Percentiles rank a stretch among this genome's conserved stretches.
These are phyloP conservation scores for Beauveria bassiana DNA, from an alignment of 2,329 filamentous ascomycete genomes.

Conservation along the genomic window DNA sequence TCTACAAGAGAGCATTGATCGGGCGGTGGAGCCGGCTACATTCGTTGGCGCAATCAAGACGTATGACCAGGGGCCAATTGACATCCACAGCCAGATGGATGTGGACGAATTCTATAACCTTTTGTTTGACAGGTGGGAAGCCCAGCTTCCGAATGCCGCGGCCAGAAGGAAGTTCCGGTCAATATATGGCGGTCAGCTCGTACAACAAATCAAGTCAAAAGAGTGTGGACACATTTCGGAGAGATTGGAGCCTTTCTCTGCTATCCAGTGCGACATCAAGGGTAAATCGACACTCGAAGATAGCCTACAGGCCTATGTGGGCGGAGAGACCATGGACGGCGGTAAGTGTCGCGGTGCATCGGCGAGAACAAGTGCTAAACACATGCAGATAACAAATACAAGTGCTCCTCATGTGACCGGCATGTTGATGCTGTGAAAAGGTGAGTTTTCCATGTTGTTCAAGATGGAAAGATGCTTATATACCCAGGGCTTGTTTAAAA, in stretches of 20 bases:
- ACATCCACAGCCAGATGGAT: constrained; percentile 90
- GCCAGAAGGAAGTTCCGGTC: constrained; percentile 66
- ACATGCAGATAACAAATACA: constrained; percentile 82
- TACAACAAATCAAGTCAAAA: constrained; percentile 92
- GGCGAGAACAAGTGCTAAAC: constrained; percentile 16
- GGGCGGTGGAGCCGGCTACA: constrained; percentile 62
- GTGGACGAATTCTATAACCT: constrained; percentile 97
- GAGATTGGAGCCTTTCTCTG: constrained; percentile 80
- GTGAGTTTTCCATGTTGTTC: constrained; percentile 27
- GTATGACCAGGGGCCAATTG: constrained; percentile 74
- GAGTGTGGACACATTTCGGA: constrained; percentile 94
- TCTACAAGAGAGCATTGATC: constrained; percentile 76
- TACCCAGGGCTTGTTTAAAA: constrained; percentile 73
- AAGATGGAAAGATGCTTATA: constrained; percentile 16
- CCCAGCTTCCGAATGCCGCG: constrained; percentile 60
- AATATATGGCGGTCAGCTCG: constrained; percentile 85
- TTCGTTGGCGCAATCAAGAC: constrained; percentile 73
- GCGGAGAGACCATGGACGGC: constrained; percentile 93
- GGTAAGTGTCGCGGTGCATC: constrained; percentile 35
- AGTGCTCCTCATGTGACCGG: constrained; percentile 80
- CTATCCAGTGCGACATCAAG: constrained; percentile 93
- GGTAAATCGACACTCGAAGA: constrained; percentile 78
- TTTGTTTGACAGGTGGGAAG: constrained; percentile 85
- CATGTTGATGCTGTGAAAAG: constrained; percentile 91
- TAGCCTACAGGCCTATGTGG: constrained; percentile 89